Conservation (phyloP, 176 grass and related monocot genomes). For the Areca catechu region DNA sequence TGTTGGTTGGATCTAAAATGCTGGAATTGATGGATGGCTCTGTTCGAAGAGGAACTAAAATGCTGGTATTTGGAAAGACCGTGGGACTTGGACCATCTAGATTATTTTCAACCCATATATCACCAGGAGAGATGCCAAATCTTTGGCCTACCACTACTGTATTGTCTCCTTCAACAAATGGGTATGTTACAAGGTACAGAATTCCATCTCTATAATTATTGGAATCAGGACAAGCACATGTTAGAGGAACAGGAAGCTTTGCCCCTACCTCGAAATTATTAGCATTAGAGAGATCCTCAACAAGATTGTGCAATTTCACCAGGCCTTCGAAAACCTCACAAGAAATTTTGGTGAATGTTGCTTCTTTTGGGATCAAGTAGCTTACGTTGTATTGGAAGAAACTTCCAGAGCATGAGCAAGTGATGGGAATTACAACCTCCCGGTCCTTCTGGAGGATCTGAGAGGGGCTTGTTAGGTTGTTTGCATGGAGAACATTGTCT, state of each 20-base stretch:
- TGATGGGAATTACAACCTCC: not conserved
- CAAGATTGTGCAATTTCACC: not conserved
- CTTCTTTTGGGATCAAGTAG: not conserved
- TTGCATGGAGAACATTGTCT: not conserved
- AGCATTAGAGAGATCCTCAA: not conserved
- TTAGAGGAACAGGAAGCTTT: not conserved
- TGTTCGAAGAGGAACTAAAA: not conserved
- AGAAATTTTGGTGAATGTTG: not conserved
- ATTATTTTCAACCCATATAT: slow-evolving; percentile 1
- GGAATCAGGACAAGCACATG: not conserved
- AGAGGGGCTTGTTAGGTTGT: not conserved
- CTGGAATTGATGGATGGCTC: not conserved
- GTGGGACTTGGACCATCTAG: not conserved
- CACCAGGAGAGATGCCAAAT: slow-evolving; percentile 1
- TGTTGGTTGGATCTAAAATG: not conserved
- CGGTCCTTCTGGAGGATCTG: not conserved
- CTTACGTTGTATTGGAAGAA: slow-evolving; percentile 1
- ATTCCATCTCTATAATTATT: not conserved
- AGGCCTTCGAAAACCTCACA: not conserved
- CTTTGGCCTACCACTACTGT: not conserved
- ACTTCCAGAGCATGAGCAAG: not conserved
- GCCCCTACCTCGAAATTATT: not conserved
- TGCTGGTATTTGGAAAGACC: not conserved
- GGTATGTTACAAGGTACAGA: slow-evolving; percentile 3
- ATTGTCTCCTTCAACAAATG: not conserved